Base-by-base conservation (phyloP, 192 early-diverging fungal species). In the Coemansia sp. region DNA sequence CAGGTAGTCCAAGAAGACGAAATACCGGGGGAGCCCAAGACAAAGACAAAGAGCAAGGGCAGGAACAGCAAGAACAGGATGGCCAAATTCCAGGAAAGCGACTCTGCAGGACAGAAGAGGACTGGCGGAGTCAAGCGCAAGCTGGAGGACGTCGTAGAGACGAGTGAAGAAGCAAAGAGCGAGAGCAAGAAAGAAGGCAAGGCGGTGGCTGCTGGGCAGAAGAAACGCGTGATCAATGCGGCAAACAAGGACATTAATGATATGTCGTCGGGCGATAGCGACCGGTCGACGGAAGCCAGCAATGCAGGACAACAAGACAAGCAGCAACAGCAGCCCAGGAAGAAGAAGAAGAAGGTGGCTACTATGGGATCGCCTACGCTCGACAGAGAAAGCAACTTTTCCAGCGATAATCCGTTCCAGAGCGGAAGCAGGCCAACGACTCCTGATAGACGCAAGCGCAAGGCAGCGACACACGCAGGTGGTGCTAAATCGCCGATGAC, bases 321-420 rank as follows among this genome's bases (percentile, higher is more conserved):
- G 18, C 56, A 39, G 60, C 36, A 2, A 14, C 18, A 28, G 20
- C 36, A 17, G n/a, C 36, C 5, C 41, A 5, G 58, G 15, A 37
- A 60, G 58, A 37, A 34, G 12, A 60, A 37, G 34, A 60, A 37
- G 34, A 17, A 38, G 32, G 58, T 2, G 36, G 36, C 58, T 5
- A 56, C 8, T 5, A 48, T 48, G 45, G 45, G 45, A 12, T 48
- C 45, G 45, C 45, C 45, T 15, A 12, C 9, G 17, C 3, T 8
- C 45, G 11, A 48, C 52, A 54, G 52, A 6, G 52, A 56, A 22
- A 34, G 58, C 36, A 60, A 60, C 36, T 84, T 84, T 34, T 84
- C 81, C 0, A 74, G 79, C 66, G 76, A 84, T 15, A 84, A 84
- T 22, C 81, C 81, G 64, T 84, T 84, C 65, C 81, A 84, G 62